A percentile compares a stretch with the other conserved stretches of the same genome.
phyloP scores from a whole-genome alignment of 2,329 filamentous ascomycete species.

The Aschersonia sp. region DNA sequence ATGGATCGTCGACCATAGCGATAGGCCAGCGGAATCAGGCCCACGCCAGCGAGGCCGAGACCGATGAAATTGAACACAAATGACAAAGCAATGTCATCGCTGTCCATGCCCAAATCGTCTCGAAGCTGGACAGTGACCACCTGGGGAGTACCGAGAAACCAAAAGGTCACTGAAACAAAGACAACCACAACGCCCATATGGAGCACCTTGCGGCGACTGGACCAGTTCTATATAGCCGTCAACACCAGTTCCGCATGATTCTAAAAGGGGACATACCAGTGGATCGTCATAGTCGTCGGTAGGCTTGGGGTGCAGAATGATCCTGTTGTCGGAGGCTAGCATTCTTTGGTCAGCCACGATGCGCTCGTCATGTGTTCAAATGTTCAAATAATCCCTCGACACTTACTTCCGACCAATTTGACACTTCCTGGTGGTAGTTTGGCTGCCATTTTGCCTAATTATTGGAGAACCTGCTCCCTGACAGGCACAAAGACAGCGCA shows the following conservation, averaged over 20 bases:
- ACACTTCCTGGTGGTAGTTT: neutral
- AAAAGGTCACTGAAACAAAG: slow-evolving; percentile 51
- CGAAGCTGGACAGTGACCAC: slow-evolving; percentile 2
- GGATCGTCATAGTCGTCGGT: neutral
- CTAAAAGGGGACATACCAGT: neutral
- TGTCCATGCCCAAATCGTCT: slow-evolving; percentile 12
- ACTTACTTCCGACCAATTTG: neutral
- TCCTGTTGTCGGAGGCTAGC: neutral
- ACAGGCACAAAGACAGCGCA: too few species aligned
- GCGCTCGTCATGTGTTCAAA: too few species aligned
- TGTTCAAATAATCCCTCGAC: too few species aligned
- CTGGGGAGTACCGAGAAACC: slow-evolving; percentile 34
- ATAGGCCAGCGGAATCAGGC: slow-evolving; percentile 18
- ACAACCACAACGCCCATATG: slow-evolving; percentile 38
- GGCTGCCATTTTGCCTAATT: neutral
- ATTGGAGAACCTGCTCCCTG: neutral
- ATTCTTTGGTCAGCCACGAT: neutral
- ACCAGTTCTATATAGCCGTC: neutral
- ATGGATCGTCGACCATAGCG: slow-evolving; percentile 19
- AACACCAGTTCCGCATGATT: neutral
- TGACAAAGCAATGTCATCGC: slow-evolving; percentile 11
- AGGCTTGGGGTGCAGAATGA: neutral
- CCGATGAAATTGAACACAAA: slow-evolving; percentile 15
- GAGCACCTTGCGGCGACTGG: slow-evolving; percentile 1
- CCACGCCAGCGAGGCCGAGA: slow-evolving; percentile 16